phyloP scores from a whole-genome alignment of 768 basidiomycete species.

The Tylopilus plumbeoviolaceoides region DNA sequence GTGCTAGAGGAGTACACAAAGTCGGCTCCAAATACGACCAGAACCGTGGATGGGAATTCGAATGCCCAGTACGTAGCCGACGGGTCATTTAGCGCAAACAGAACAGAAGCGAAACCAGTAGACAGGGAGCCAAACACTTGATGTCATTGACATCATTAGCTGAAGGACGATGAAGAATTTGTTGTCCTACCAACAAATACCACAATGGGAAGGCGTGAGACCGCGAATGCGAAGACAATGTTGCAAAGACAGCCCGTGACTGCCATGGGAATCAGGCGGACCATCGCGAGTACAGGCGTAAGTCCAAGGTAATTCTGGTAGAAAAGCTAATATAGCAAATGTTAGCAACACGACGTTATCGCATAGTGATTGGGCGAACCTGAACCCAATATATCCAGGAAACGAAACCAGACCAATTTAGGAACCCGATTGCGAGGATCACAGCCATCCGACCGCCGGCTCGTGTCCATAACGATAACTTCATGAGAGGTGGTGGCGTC shows the following conservation, averaged over 20 bases:
- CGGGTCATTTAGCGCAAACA: not conserved
- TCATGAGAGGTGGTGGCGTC: not conserved
- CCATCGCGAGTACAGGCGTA: not conserved
- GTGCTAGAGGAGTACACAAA: not conserved
- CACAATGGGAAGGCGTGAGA: not conserved
- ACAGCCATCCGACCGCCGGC: not conserved
- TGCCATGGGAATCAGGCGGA: not conserved
- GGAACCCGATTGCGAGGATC: not conserved
- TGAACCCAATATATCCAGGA: not conserved
- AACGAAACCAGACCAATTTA: not conserved
- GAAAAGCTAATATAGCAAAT: not conserved
- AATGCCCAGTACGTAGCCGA: not conserved
- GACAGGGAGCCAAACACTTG: not conserved
- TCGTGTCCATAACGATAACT: not conserved
- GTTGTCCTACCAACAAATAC: not conserved
- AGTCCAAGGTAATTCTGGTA: not conserved
- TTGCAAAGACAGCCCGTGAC: not conserved
- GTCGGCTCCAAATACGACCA: not conserved
- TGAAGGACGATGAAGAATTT: not conserved
- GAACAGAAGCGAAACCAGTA: not conserved
- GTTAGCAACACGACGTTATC: not conserved
- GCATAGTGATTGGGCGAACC: not conserved
- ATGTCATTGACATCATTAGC: not conserved
- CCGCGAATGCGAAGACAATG: not conserved
- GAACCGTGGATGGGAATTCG: not conserved